Evolutionary conservation across 345 rosid genomes (phyloP), one percentile per base, ranked within the genome.

Genomic region (Brassica rapa): DNA sequence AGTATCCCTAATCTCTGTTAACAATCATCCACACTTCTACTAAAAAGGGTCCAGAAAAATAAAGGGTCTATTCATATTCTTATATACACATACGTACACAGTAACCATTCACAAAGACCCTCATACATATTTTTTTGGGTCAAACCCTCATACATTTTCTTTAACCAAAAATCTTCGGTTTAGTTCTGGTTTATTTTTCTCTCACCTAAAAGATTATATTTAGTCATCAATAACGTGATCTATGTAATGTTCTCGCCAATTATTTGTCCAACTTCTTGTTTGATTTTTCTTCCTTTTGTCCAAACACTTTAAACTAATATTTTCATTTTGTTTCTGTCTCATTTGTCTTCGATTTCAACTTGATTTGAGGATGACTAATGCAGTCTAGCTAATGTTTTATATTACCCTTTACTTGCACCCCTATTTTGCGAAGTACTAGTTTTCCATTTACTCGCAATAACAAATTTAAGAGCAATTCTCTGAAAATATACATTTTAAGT

Each of bases 271-370:
- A 19, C 56, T n/a, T 53, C 23, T 53, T 53, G 59, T 53, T 53
- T 53, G 59, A 53, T 53, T 53, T 53, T 15, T 53, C 59, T 15
- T 3, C 59, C 59, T 53, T 53, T 53, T 15, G 59, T 53, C 59
- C 59, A 53, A 53, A 15, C 70, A 25, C 27, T 21, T 70, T 62
- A 51, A 56, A 53, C 49, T 55, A 71, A 55, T 64, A 57, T 65
- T 39, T 29, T 71, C 35, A 37, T 57, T 39, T 71, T 71, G 76
- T 64, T 64, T 27, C 12, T 21, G 62, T 72, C 68, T 66, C 67
- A 29, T 9, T 21, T 57, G 61, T 72, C 77, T 78, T 66, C 15
- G 32, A 55, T 72, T 66, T 72, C 55, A 41, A 59, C 82, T 72
- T 59, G 73, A 23, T 72, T 72, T 59, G 62, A 39, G 76, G 71